Conservation (phyloP, 306 rosid genomes). For the Sicyos baderoa region DNA sequence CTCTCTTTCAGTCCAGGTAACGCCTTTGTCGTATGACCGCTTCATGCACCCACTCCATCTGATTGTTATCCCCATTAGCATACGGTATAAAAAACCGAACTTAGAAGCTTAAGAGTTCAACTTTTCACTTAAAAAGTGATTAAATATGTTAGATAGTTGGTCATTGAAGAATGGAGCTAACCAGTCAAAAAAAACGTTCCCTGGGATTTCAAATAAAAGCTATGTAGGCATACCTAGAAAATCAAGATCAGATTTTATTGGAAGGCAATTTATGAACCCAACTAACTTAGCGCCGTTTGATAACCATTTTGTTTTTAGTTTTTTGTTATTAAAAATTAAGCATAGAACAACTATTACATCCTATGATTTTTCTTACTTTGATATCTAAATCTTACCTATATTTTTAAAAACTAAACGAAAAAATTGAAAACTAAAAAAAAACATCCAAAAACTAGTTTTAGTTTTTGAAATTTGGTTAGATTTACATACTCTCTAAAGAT, state of each 20-base stretch:
- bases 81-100: neutral
- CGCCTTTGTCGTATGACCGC: constrained; percentile 72
- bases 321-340: no score
- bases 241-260: neutral
- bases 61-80: constrained; percentile 19
- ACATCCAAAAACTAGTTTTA: no score
- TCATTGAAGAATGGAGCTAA: neutral
- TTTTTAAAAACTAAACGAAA: no score
- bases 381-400: no score
- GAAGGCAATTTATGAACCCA: constrained; percentile 1
- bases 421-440: no score
- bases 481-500: no score
- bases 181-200: neutral
- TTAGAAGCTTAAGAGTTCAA: neutral
- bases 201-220: neutral
- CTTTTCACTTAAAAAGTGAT: neutral
- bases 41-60: constrained; percentile 94
- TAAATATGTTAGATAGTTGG: neutral
- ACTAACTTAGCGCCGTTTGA: neutral
- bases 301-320: no score
- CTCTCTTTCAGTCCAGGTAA: constrained; percentile 72
- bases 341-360: no score
- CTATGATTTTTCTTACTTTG: no score
- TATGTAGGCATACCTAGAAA: neutral
- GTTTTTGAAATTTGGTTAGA: no score